Conservation (phyloP, 2,329 filamentous ascomycete species). For the Aotearoamyces nothofagi region DNA sequence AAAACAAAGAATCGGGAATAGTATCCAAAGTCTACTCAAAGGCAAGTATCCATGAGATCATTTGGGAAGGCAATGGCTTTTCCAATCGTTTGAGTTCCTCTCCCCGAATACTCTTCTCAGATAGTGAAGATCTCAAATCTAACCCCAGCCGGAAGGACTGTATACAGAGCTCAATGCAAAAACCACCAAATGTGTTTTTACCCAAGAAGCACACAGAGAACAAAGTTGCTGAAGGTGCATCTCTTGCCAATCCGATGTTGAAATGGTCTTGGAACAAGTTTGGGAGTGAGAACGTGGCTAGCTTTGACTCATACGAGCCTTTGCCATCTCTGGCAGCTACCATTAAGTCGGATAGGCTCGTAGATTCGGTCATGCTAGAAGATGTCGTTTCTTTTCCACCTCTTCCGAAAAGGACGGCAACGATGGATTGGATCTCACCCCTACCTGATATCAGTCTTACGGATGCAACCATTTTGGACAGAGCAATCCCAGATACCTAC, state of each 20-base stretch:
- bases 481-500: too few species aligned
- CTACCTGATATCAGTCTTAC: constrained; percentile 10
- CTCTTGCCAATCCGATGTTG: too few species aligned
- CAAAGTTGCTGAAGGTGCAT: too few species aligned
- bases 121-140: constrained; percentile 1
- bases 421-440: constrained; percentile 14
- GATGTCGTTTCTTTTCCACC: constrained; percentile 15
- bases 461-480: constrained; percentile 8
- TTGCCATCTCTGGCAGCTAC: too few species aligned
- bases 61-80: constrained; percentile 10
- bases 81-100: constrained; percentile 2
- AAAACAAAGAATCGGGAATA: constrained; percentile 1
- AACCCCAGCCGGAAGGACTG: constrained; percentile 2
- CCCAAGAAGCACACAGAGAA: neutral
- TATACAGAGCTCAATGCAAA: neutral
- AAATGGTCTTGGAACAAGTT: too few species aligned
- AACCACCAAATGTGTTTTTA: too few species aligned
- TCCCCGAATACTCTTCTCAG: constrained; percentile 5
- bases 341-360: too few species aligned
- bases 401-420: constrained; percentile 10
- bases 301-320: too few species aligned
- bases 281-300: too few species aligned
- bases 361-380: too few species aligned
- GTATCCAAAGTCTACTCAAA: constrained; percentile 1
- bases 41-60: constrained; percentile 12